Evolutionary conservation across 352 stramenopile species (phyloP), one percentile per base, ranked within the genome.

Genomic region (Thalassiosira hispida): DNA sequence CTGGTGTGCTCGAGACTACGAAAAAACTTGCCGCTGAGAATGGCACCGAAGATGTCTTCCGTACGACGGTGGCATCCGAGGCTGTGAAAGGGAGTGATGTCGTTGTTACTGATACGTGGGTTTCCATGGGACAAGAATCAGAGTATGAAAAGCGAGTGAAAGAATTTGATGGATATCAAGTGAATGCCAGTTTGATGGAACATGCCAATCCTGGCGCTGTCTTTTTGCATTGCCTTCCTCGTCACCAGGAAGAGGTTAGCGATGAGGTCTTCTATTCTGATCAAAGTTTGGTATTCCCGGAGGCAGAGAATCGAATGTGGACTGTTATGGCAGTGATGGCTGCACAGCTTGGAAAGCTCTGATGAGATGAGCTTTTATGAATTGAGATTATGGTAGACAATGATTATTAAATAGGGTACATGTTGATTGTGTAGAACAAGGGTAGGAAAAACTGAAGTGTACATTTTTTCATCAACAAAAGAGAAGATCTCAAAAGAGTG

Each of bases 261-360:
- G 97, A 99, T 83, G 96, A 98, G 86, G 96, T 98, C 55, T 98
- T 99, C 80, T 99, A 99, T 87, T 96, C 92, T 63, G 84, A 96
- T 52, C 90, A 96, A 76, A 98, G 95, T 72, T 84, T 99, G 29
- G 96, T 99, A 1, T 99, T 98, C 61, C 92, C 97, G 47, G 97
- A 99, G 89, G 97, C 97, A 0, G 97, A 99, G 81, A 99, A 99
- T 83, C 94, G 97, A 49, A 97, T 99, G 91, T 99, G 97, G 97
- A 99, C 97, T 1, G 97, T 99, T 73, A 99, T 99, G 97, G 96
- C 97, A 27, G 96, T 99, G 12, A 96, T 96, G 87, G 84, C 86
- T 27, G 86, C 85, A 42, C 88, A 93, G 69, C 63, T 92, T 31
- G 88, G 88, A 60, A 91, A 87, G 61, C 11, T 82, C 40, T 82